A percentile compares a stretch with the other conserved stretches of the same genome.
Evolutionary conservation across 106 monocot genomes (phyloP).

Genomic region (Triglochin maritima): DNA sequence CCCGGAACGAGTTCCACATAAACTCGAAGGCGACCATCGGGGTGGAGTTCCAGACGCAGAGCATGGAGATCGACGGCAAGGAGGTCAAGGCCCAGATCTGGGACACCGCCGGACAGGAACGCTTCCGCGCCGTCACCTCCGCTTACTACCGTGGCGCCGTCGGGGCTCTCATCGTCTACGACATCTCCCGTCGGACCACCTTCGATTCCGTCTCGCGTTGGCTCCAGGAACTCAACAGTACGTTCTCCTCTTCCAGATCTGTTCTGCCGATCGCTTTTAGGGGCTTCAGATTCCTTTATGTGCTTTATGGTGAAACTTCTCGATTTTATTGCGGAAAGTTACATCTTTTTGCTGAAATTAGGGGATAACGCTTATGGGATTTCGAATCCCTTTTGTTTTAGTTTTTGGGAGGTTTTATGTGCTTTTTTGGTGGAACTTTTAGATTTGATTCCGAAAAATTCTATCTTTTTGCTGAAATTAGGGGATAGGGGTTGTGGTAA

Average conservation of each 20-base stretch:
- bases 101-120: constrained; percentile 18
- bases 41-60: constrained; percentile 20
- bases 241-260: not conserved
- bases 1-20: constrained; percentile 19
- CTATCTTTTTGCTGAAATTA: no score
- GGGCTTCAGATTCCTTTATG: no score
- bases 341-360: no score
- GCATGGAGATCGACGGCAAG: constrained; percentile 14
- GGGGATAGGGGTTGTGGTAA: no score
- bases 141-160: constrained; percentile 44
- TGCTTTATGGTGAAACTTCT: no score
- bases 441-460: no score
- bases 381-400: no score
- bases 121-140: constrained; percentile 18
- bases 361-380: no score
- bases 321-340: no score
- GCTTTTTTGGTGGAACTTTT: no score
- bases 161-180: constrained; percentile 58
- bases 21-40: constrained; percentile 21
- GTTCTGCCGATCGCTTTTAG: not conserved
- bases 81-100: constrained; percentile 20
- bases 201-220: constrained; percentile 38
- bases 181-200: constrained; percentile 49
- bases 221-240: constrained; percentile 37
- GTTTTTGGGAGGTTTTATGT: no score